These are phyloP conservation scores for Hypomyces perniciosus DNA, from an alignment of 2,329 filamentous ascomycete species.

Conservation along the genomic window DNA sequence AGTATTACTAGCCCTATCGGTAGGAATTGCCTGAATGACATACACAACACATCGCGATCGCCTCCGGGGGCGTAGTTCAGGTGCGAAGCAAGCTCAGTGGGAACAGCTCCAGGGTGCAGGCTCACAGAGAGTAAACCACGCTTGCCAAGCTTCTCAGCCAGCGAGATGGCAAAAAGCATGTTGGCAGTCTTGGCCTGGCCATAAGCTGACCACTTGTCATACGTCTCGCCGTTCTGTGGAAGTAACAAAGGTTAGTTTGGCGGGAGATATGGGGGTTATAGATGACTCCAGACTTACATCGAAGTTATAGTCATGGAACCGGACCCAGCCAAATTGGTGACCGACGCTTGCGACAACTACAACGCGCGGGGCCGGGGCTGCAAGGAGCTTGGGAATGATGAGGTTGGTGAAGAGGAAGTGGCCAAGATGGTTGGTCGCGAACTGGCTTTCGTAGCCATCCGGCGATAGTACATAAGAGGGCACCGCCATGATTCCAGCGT, in stretches of 20 bases:
- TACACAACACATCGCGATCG: constrained; percentile 16
- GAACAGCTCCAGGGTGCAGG: constrained; percentile 28
- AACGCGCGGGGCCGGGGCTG: constrained; percentile 24
- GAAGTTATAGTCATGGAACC: constrained; percentile 40
- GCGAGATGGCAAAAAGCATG: constrained; percentile 19
- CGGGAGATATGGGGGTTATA: not conserved
- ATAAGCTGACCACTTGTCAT: not conserved
- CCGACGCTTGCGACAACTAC: constrained; percentile 37
- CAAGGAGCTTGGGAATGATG: constrained; percentile 26
- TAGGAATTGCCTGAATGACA: not conserved
- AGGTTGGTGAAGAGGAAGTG: constrained; percentile 36
- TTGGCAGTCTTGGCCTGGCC: not conserved
- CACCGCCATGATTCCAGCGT: constrained; percentile 36
- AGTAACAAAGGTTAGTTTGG: not conserved
- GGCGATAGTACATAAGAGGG: constrained; percentile 22
- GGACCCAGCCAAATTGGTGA: constrained; percentile 34
- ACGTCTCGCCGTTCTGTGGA: not conserved
- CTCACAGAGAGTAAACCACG: constrained; percentile 27
- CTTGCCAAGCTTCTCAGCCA: constrained; percentile 26
- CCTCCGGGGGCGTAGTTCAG: constrained; percentile 14
- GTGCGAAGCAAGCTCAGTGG: constrained; percentile 18
- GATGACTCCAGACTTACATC: constrained; percentile 15
- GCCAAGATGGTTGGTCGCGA: constrained; percentile 33
- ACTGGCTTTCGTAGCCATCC: constrained; percentile 33
- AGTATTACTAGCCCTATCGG: too few species aligned